phyloP scores from a whole-genome alignment of 148 eudicot genomes.

The Cornus kousa region DNA sequence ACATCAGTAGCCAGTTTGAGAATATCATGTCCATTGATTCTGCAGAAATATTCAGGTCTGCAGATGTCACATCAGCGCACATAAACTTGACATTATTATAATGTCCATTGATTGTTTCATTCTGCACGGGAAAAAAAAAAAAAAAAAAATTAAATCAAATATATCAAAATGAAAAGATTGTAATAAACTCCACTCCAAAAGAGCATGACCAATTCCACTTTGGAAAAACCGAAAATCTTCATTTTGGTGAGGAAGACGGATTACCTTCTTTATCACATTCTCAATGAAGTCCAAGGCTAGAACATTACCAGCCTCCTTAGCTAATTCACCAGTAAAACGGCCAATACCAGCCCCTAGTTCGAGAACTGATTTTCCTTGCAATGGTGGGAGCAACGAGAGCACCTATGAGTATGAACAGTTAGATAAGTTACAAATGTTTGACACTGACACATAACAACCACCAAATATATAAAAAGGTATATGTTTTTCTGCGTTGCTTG shows the following conservation, averaged over 20 bases:
- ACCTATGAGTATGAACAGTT: conserved; percentile 35
- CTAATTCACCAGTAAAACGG: conserved; percentile 94
- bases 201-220: background rate
- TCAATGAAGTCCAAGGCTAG: conserved; percentile 92
- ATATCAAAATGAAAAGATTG: background rate
- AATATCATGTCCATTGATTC: conserved; percentile 83
- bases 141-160: background rate
- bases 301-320: conserved; percentile 72
- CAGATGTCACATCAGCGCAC: conserved; percentile 97
- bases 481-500: background rate
- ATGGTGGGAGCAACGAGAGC: conserved; percentile 79
- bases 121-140: conserved; percentile 44
- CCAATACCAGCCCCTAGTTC: conserved; percentile 99
- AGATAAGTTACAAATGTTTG: background rate
- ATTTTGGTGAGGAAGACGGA: background rate
- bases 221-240: background rate
- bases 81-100: conserved; percentile 79
- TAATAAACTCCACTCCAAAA: background rate
- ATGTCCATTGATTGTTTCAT: conserved; percentile 77
- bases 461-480: background rate
- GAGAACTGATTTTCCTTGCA: conserved; percentile 79
- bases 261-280: conserved; percentile 85
- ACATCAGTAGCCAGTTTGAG: conserved; percentile 98
- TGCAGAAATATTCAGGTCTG: conserved; percentile 58
- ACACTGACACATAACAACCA: background rate